Base-by-base conservation (phyloP, 1,284 basidiomycete genomes). In the Rhizoctonia solani region DNA sequence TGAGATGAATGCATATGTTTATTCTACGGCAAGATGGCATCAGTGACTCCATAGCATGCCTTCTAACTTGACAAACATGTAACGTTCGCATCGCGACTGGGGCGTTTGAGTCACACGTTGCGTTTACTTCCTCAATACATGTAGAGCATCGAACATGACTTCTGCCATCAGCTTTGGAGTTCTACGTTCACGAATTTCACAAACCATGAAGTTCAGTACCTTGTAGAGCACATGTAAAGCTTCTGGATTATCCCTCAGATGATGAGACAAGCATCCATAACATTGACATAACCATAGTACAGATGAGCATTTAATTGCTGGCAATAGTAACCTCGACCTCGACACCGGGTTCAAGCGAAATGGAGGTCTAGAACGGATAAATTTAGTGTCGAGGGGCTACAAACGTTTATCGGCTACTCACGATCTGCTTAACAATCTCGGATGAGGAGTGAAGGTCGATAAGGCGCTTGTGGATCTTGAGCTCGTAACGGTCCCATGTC, bases 341-440 rank as follows among this genome's bases (percentile, higher is more conserved):
- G 72, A 99, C 96, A 82, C 96, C 96, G 73, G 95, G 93, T 83
- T 98, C 96, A 82, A 99, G 87, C 80, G 92, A 94, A 83, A 98
- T 98, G 78, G 92, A 95, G 72, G 96, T 98, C 94, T 96, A 75
- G 9, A 71, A 54, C 59, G 68, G 67, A 30, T 19, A 66, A 1
- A 59, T 21, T 52, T 54, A 66, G 5, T 16, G 29, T 1, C 55
- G 56, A 21, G 13, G 25, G 11, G 8, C 21, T 23, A 16, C 9
- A 39, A 39, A 39, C 37, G 16, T 39, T 39, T 16, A 46, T 5
- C 44, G 32, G 5, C 19, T 3, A 21, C 92, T 75, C 73, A 96
- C 94, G 78, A 99, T 99, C 84, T 99, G 96, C 87, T 99, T 99
- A 82, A 99, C 97, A 74, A 98, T 93, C 84, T 99, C 97, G 77